Base-by-base conservation (phyloP, 768 basidiomycete species). In the Crepidotus variabilis region DNA sequence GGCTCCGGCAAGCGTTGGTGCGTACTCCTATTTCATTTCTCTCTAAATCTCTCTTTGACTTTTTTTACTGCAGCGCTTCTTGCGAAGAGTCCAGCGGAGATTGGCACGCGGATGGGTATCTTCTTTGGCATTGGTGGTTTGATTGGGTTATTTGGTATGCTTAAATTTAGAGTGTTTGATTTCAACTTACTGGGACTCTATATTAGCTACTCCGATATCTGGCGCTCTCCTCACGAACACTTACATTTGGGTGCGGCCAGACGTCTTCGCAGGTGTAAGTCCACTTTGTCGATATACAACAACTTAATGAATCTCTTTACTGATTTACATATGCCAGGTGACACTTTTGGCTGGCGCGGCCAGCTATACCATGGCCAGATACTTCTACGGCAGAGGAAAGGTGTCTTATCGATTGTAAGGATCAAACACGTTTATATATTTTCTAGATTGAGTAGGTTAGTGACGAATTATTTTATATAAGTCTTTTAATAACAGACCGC, bases 91-190 rank as follows among this genome's bases (percentile, higher is more conserved):
- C 54, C 72, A 1, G 72, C 71, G 18, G 79, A 83, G 61, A 65
- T 81, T 8, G 82, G 83, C 56, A 74, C 75, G 6, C 67, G 81
- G 16, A 70, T 83, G 62, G 79, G 81, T 0, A 61, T 82, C 21
- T 69, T 67, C 43, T 80, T 80, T 51, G 75, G 70, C 6, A 51
- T 72, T 24, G 74, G 75, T 57, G 77, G 80, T 22, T 3, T 70
- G 23, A 62, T 67, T 18, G 71, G 64, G 20, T 61, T 75, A 16
- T 72, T 72, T 59, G 78, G 81, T 75, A 60, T 52, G 65, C 6
- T 48, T 2, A 20, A 13, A 21, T 13, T 22, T 22, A 1, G 43
- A 34, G 8, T 14, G 3, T 16, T 18, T 48, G 23, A 47, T 46
- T 47, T n/a, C 35, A 34, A 13, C 21, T 14, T 8, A 39, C 6